Conservation (phyloP, 2,329 filamentous ascomycete species). For the Trichophyton simii region DNA sequence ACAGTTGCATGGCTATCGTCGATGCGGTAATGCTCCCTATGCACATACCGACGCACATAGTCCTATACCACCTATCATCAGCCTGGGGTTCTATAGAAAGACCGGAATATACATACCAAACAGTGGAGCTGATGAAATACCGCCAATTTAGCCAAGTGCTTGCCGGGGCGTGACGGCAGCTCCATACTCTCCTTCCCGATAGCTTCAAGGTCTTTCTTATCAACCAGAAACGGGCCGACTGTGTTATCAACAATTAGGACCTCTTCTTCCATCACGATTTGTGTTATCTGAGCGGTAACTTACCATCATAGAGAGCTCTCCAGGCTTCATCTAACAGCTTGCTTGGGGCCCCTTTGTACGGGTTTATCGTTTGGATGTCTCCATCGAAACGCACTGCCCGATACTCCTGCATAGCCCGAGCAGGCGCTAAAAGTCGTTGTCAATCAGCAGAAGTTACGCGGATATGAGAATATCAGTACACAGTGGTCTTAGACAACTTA, state of each 20-base stretch:
- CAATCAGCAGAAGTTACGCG: neutral
- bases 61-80: slow-evolving; percentile 7
- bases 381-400: slow-evolving; percentile 9
- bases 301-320: slow-evolving; percentile 11
- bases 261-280: neutral
- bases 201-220: slow-evolving; percentile 7
- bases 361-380: slow-evolving; percentile 6
- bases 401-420: neutral
- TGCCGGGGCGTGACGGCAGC: slow-evolving; percentile 9
- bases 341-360: slow-evolving; percentile 8
- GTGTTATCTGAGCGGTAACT: neutral
- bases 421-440: slow-evolving; percentile 6
- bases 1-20: slow-evolving; percentile 4
- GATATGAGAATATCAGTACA: neutral
- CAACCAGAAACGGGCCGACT: slow-evolving; percentile 10
- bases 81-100: neutral
- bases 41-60: slow-evolving; percentile 11
- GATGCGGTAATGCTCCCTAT: slow-evolving; percentile 11
- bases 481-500: neutral
- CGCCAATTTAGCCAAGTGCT: slow-evolving; percentile 12
- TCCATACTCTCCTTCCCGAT: slow-evolving; percentile 12
- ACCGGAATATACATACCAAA: slow-evolving; percentile 10
- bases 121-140: slow-evolving; percentile 19
- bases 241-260: neutral
- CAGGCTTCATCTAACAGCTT: slow-evolving; percentile 9